Evolutionary conservation across 768 basidiomycete species (phyloP).

Genomic region (Leucocoprinus sp.): DNA sequence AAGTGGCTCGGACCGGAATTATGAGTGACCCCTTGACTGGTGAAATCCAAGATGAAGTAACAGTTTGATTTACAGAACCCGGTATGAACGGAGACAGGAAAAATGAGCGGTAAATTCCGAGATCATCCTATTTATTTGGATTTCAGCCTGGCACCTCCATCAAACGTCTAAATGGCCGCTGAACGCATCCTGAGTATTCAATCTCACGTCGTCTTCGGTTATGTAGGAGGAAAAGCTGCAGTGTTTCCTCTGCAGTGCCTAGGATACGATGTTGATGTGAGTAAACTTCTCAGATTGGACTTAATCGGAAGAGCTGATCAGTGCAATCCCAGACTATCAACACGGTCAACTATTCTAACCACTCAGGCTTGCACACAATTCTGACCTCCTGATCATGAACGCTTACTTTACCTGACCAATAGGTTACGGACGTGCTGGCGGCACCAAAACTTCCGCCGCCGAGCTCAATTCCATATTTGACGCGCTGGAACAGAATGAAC

Average conservation of each 20-base stretch:
- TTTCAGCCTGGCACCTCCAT: too few relatives aligned
- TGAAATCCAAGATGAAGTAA: too few relatives aligned
- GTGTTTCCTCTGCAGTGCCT: slow-evolving; percentile 75
- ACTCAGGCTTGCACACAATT: slow-evolving; percentile 50
- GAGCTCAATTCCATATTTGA: slow-evolving; percentile 75
- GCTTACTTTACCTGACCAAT: not conserved
- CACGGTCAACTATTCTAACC: slow-evolving; percentile 93
- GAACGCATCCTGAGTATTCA: slow-evolving; percentile 83
- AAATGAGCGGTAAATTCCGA: too few relatives aligned
- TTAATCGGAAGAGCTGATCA: slow-evolving; percentile 10
- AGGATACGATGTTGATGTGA: slow-evolving; percentile 93
- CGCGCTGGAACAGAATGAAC: slow-evolving; percentile 64
- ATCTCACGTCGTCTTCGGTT: slow-evolving; percentile 89
- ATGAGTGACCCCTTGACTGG: too few relatives aligned
- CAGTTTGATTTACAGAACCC: too few relatives aligned
- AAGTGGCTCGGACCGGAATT: too few relatives aligned
- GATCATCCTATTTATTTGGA: too few relatives aligned
- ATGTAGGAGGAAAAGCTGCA: slow-evolving; percentile 83
- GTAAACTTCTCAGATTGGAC: slow-evolving; percentile 17
- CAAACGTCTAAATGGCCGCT: slow-evolving; percentile 11
- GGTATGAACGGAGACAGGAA: too few relatives aligned
- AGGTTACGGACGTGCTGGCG: slow-evolving; percentile 83
- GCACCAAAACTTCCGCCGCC: slow-evolving; percentile 66
- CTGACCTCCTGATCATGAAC: not conserved
- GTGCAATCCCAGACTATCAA: slow-evolving; percentile 62